Evolutionary conservation across 805 yeast genomes (phyloP), one percentile per base, ranked within the genome.

Genomic region (Cyberlindnera lachancei): DNA sequence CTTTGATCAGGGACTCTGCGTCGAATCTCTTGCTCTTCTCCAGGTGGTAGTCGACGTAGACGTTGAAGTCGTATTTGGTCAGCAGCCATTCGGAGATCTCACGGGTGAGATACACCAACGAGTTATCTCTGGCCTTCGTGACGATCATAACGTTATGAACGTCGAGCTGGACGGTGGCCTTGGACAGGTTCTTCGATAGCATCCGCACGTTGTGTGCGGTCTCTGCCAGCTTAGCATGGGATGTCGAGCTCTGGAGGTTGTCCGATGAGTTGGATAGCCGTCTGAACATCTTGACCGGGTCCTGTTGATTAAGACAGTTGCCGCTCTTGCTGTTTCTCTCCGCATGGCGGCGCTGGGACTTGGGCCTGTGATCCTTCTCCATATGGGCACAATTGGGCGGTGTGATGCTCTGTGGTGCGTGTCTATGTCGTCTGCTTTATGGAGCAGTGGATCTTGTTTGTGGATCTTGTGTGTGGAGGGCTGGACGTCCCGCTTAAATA

Each of bases 101-200:
- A 36, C 90, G 65, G 0, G 95, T 83, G 28, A 85, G 60, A 47
- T 73, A 77, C 6, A 82, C 75, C 32, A 87, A 59, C 6, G 86
- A 76, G 45, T 81, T 78, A 52, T 87, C 96, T 34, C 94, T 67
- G 1, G 94, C 92, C 55, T 86, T 86, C n/a, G 95, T 86, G 14
- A 87, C 87, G 11, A 86, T 73, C 75, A 86, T 68, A 14, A 86
- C 73, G 13, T 83, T 74, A 27, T 70, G 68, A 14, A 82, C 76
- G 34, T 79, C 78, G 15, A 86, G 56, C 45, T 76, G 77, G 18
- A 86, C 75, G 4, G 82, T 79, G 4, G 88, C 83, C 42, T 74
- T 73, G 33, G 75, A 67, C 23, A 83, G 58, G 52, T 79, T 79
- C 40, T 75, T 77, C n/a, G 84, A 80, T 37, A 83, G 61, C 62